phyloP scores from a whole-genome alignment of 2,329 filamentous ascomycete genomes.

The Pyricularia sp. region DNA sequence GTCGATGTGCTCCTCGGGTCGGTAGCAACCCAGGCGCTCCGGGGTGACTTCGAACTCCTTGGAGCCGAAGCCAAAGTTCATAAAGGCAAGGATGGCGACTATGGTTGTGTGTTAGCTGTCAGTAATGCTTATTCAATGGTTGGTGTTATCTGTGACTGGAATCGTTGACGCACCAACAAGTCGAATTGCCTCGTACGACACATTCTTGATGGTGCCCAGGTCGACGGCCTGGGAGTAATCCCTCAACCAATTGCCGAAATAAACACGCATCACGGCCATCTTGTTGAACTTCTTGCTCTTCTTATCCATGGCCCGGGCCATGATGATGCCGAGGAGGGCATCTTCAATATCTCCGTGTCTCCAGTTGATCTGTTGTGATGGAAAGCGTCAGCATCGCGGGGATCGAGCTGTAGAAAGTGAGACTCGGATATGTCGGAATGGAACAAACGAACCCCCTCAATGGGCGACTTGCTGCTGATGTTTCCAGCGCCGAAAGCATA shows the following conservation, averaged over 20 bases:
- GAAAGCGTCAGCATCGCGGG: not conserved
- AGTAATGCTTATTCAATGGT: too few species aligned
- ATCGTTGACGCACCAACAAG: conserved; percentile 62
- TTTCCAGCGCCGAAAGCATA: conserved; percentile 83
- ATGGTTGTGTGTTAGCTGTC: not conserved
- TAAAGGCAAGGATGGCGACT: conserved; percentile 66
- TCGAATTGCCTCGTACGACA: conserved; percentile 83
- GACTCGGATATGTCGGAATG: not conserved
- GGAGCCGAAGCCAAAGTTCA: conserved; percentile 77
- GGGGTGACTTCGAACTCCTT: conserved; percentile 78
- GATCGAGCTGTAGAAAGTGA: not conserved
- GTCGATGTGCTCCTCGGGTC: conserved; percentile 49
- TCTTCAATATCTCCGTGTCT: conserved; percentile 92
- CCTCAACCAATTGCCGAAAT: conserved; percentile 92
- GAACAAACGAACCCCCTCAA: conserved; percentile 46
- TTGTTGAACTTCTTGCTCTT: conserved; percentile 75
- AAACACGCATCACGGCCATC: conserved; percentile 71
- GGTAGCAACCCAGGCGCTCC: conserved; percentile 69
- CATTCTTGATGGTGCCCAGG: conserved; percentile 83
- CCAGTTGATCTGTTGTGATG: conserved; percentile 33
- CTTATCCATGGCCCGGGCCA: conserved; percentile 46
- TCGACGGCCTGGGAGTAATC: conserved; percentile 95
- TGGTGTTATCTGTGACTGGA: not conserved
- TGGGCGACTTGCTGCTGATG: conserved; percentile 69
- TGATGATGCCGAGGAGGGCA: conserved; percentile 62